A percentile compares a stretch with the other conserved stretches of the same genome.
Conservation (phyloP, 1,139 yeast species). For the Martiniozyma asiatica region DNA sequence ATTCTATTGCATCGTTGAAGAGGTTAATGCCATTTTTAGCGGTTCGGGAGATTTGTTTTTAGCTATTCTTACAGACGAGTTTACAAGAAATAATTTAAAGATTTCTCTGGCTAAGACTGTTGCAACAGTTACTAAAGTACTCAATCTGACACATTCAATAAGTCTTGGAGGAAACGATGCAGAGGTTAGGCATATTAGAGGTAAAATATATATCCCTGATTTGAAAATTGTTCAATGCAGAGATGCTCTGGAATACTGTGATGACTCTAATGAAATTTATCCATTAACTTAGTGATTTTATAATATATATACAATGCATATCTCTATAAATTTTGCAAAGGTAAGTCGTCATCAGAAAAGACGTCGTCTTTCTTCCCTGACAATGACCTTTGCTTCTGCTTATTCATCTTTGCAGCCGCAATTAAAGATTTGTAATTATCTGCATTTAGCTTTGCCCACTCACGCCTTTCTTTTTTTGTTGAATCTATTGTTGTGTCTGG, state of each 20-base stretch:
- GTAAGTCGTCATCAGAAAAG: no score
- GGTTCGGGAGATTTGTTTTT: conserved; percentile 68
- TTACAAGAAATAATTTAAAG: conserved; percentile 16
- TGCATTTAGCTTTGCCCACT: conserved; percentile 40
- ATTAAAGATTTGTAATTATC: conserved; percentile 43
- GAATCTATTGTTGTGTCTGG: background rate
- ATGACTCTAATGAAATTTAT: no score
- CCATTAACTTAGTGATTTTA: no score
- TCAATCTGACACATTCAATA: conserved; percentile 15
- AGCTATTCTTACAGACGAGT: conserved; percentile 46
- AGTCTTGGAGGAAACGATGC: conserved; percentile 5
- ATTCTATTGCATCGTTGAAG: conserved; percentile 34
- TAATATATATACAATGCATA: no score
- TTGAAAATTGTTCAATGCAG: conserved; percentile 20
- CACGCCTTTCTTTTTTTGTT: conserved; percentile 20
- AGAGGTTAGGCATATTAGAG: conserved; percentile 7
- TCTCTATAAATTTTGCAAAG: no score
- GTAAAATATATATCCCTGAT: conserved; percentile 19
- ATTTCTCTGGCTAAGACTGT: conserved; percentile 18
- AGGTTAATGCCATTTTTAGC: conserved; percentile 55
- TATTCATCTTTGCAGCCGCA: conserved; percentile 33
- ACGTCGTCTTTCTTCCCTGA: conserved; percentile 1
- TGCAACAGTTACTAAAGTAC: conserved; percentile 16
- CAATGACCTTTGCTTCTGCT: conserved; percentile 17
- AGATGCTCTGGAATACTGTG: no score